These are phyloP conservation scores for Aspergillus pseudonomiae DNA, from an alignment of 2,329 filamentous ascomycete genomes.

Conservation along the genomic window DNA sequence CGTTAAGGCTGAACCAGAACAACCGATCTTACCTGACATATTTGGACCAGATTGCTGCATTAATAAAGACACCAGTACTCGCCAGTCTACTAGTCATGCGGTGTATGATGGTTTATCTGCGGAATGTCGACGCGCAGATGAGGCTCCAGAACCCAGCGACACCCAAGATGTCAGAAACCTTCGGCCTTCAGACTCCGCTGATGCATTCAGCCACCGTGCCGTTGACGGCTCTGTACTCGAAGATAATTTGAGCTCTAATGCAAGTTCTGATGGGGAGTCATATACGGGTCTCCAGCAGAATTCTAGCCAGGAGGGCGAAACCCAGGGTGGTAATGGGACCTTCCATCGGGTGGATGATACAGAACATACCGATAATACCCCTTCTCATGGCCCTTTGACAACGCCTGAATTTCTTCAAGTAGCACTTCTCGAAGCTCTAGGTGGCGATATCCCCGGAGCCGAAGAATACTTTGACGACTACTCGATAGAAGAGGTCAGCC, in stretches of 20 bases:
- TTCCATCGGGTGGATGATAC: constrained; percentile 6
- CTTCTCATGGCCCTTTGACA: constrained; percentile 18
- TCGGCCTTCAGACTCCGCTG: constrained; percentile 16
- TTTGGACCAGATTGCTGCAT: constrained; percentile 32
- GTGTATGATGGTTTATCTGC: neutral
- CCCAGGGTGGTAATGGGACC: constrained; percentile 1
- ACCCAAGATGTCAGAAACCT: constrained; percentile 3
- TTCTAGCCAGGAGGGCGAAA: constrained; percentile 5
- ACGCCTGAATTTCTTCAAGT: constrained; percentile 27
- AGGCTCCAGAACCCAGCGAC: neutral
- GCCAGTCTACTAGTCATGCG: neutral
- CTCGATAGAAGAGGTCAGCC: constrained; percentile 19
- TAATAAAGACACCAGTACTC: constrained; percentile 1
- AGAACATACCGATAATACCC: constrained; percentile 4
- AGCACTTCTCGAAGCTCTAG: constrained; percentile 27
- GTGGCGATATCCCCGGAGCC: constrained; percentile 22
- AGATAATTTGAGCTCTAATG: constrained; percentile 18
- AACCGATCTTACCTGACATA: constrained; percentile 30
- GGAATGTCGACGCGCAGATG: neutral
- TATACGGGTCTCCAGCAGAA: constrained; percentile 12
- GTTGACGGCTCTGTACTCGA: constrained; percentile 24
- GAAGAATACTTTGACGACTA: constrained; percentile 24
- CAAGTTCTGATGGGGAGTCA: constrained; percentile 16
- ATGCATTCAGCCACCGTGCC: constrained; percentile 23
- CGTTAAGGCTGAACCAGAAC: constrained; percentile 22